Evolutionary conservation across 768 basidiomycete species (phyloP).

Genomic region (Chalciporus sphaerocephalus): DNA sequence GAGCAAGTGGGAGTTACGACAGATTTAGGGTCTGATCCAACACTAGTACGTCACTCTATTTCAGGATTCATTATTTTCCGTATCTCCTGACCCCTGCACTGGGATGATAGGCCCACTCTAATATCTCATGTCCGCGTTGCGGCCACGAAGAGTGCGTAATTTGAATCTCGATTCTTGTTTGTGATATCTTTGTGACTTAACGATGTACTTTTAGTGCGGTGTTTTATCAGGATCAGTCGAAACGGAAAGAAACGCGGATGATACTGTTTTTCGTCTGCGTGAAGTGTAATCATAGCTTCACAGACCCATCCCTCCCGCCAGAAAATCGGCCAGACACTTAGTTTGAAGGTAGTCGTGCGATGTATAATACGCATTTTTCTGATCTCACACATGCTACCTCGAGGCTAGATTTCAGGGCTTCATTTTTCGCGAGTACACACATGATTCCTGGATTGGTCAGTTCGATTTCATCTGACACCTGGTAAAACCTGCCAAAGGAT

Average conservation of each 20-base stretch:
- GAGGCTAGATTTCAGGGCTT: not conserved
- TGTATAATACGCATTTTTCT: not conserved
- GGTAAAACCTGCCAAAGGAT: not conserved
- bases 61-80: not conserved
- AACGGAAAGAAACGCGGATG: constrained; percentile 94
- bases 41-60: constrained; percentile 53
- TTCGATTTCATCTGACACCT: not conserved
- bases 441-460: not conserved
- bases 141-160: constrained; percentile 74
- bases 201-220: constrained; percentile 61
- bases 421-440: not conserved
- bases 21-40: constrained; percentile 85
- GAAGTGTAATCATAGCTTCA: constrained; percentile 73
- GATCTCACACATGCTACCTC: constrained; percentile 3
- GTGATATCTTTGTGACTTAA: constrained; percentile 1
- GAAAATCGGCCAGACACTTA: constrained; percentile 37
- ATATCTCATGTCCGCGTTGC: constrained; percentile 79
- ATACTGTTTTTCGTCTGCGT: constrained; percentile 88
- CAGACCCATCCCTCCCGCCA: constrained; percentile 57
- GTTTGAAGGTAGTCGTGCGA: constrained; percentile 13
- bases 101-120: constrained; percentile 66
- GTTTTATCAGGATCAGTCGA: constrained; percentile 95
- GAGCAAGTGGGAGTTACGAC: constrained; percentile 91
- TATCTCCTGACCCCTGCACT: not conserved
- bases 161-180: not conserved